These are phyloP conservation scores for Vanderwaltozyma tropicalis DNA, from an alignment of 805 yeast genomes.

Conservation along the genomic window DNA sequence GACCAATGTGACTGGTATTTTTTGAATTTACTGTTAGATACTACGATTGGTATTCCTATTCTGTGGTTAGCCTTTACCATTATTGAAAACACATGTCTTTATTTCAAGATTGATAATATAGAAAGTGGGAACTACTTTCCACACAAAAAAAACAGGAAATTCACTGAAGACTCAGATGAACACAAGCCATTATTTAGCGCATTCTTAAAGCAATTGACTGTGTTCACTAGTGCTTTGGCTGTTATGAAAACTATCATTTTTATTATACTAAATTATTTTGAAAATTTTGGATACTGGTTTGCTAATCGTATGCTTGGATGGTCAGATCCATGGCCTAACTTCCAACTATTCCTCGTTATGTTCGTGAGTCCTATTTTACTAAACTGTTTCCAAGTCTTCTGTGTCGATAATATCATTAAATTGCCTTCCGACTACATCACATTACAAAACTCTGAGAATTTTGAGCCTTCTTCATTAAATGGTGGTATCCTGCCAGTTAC, in stretches of 20 bases:
- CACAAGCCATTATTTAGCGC: slow-evolving; percentile 49
- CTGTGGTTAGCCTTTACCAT: slow-evolving; percentile 47
- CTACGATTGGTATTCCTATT: slow-evolving; percentile 87
- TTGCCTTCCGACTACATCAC: slow-evolving; percentile 31
- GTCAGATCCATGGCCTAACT: slow-evolving; percentile 68
- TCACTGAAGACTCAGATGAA: not conserved
- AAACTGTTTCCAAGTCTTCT: slow-evolving; percentile 63
- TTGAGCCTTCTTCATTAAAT: slow-evolving; percentile 17
- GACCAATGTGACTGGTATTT: slow-evolving; percentile 95
- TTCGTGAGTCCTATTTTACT: slow-evolving; percentile 65
- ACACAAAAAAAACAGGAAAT: too few relatives aligned
- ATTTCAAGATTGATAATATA: slow-evolving; percentile 30
- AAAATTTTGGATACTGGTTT: slow-evolving; percentile 59
- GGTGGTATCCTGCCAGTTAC: not conserved
- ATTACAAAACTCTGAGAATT: slow-evolving; percentile 19
- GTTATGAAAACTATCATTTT: slow-evolving; percentile 54
- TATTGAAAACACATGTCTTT: slow-evolving; percentile 35
- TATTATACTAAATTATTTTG: slow-evolving; percentile 51
- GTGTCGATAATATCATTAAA: slow-evolving; percentile 66
- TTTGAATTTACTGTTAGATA: slow-evolving; percentile 75
- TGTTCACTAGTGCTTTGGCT: slow-evolving; percentile 55
- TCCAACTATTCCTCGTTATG: slow-evolving; percentile 82
- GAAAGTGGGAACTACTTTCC: slow-evolving; percentile 36
- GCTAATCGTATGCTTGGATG: slow-evolving; percentile 72
- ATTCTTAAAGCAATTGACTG: slow-evolving; percentile 57